Evolutionary conservation across 805 yeast species (phyloP).

Genomic region (Pichia cephalocereana): DNA sequence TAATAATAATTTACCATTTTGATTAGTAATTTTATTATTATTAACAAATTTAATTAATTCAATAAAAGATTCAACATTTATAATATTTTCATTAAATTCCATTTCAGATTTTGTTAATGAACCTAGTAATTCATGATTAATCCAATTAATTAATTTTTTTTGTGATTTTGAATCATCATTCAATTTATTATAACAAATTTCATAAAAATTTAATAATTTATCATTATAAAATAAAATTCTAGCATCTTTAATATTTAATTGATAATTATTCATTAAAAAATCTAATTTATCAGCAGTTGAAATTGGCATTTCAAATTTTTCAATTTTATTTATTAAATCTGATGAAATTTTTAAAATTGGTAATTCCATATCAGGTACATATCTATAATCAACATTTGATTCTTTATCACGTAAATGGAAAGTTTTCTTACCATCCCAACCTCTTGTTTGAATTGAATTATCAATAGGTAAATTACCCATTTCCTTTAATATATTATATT

Average conservation of each 20-base stretch:
- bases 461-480: background rate
- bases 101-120: slow-evolving; percentile 44
- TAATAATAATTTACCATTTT: slow-evolving; percentile 60
- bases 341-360: slow-evolving; percentile 45
- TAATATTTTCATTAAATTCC: slow-evolving; percentile 22
- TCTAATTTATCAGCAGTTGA: slow-evolving; percentile 53
- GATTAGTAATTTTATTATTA: slow-evolving; percentile 35
- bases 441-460: slow-evolving; percentile 57
- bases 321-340: slow-evolving; percentile 30
- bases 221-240: slow-evolving; percentile 49
- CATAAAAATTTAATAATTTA: slow-evolving; percentile 43
- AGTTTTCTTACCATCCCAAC: slow-evolving; percentile 81
- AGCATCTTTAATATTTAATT: slow-evolving; percentile 65
- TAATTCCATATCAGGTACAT: slow-evolving; percentile 90
- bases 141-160: slow-evolving; percentile 37
- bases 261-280: slow-evolving; percentile 41
- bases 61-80: slow-evolving; percentile 38
- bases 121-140: slow-evolving; percentile 75
- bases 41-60: slow-evolving; percentile 47
- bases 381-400: slow-evolving; percentile 76
- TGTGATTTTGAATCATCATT: slow-evolving; percentile 11
- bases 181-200: slow-evolving; percentile 27
- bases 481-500: slow-evolving; percentile 35
- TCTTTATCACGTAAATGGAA: slow-evolving; percentile 67
- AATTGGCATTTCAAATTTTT: slow-evolving; percentile 34